Evolutionary conservation across 139 green algal genomes (phyloP), one percentile per base, ranked within the genome.

Genomic region (Bryopsis sp.): DNA sequence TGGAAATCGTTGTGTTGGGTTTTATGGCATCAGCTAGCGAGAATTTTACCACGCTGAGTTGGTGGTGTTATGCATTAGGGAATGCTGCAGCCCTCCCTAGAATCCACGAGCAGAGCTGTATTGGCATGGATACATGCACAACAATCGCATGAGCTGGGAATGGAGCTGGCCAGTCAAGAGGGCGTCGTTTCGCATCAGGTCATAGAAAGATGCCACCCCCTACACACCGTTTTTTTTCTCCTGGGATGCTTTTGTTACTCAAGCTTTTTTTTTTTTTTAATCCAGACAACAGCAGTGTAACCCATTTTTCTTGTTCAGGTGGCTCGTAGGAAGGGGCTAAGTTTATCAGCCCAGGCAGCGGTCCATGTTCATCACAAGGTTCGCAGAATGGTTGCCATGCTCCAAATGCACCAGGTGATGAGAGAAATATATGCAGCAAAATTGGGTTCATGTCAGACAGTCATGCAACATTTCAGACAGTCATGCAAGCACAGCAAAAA

Each of bases 391-490:
- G 78, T 88, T 36, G 79, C 79, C 3, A 60, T 90, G 65, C 58
- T 79, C 32, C 88, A 92, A 68, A 47, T 91, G 43, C 60, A 78
- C n/a, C 71, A 87, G 72, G 65, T 84, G 39, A 50, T 78, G 26
- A 31, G 33, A 31, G 19, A 15, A 7, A 6, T n/a, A n/a, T n/a
- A n/a, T n/a, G n/a, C n/a, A n/a, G n/a, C n/a, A n/a, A n/a, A n/a
- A n/a, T n/a, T n/a, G n/a, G n/a, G n/a, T n/a, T n/a, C n/a, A n/a
- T n/a, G n/a, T n/a, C n/a, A n/a, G n/a, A n/a, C n/a, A n/a, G n/a
- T n/a, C n/a, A n/a, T n/a, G n/a, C n/a, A n/a, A n/a, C n/a, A n/a
- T n/a, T n/a, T n/a, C n/a, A n/a, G n/a, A n/a, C n/a, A n/a, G n/a
- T n/a, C n/a, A n/a, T n/a, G n/a, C n/a, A n/a, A n/a, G n/a, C n/a